Conservation (phyloP, 1,284 basidiomycete genomes). For the Psilocybe mexicana region DNA sequence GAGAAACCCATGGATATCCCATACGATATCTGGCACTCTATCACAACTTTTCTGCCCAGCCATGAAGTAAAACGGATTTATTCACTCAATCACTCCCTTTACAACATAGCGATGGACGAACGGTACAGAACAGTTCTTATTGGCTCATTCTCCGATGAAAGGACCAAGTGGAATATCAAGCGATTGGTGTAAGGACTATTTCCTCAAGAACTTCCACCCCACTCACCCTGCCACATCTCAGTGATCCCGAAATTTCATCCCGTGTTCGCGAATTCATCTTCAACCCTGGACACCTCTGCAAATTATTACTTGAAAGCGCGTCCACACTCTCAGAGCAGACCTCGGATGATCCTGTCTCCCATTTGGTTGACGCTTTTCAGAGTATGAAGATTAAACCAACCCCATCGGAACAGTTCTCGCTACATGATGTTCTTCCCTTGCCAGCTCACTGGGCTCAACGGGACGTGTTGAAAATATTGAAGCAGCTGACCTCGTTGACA, state of each 20-base stretch:
- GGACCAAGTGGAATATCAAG: slow-evolving; percentile 7
- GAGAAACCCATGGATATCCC: slow-evolving; percentile 17
- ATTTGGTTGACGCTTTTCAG: background rate
- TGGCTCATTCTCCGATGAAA: slow-evolving; percentile 1
- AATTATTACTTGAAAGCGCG: slow-evolving; percentile 1
- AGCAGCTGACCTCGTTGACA: slow-evolving; percentile 6
- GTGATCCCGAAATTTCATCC: slow-evolving; percentile 6
- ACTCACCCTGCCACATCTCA: background rate
- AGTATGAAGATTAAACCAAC: background rate
- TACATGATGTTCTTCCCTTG: background rate
- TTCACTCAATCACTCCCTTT: slow-evolving; percentile 23
- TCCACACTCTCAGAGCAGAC: background rate
- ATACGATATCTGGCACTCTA: slow-evolving; percentile 25
- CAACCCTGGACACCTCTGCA: slow-evolving; percentile 12
- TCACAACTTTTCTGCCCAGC: slow-evolving; percentile 21
- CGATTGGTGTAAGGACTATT: slow-evolving; percentile 9
- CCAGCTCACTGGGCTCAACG: background rate
- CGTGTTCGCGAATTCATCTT: slow-evolving; percentile 17
- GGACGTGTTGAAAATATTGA: slow-evolving; percentile 10
- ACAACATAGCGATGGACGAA: slow-evolving; percentile 25
- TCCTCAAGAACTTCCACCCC: background rate
- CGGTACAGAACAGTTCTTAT: slow-evolving; percentile 20
- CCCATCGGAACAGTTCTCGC: background rate
- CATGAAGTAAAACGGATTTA: slow-evolving; percentile 19
- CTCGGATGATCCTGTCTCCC: background rate